Base-by-base conservation (phyloP, 2,329 filamentous ascomycete species). In the Orbilia oligospora region DNA sequence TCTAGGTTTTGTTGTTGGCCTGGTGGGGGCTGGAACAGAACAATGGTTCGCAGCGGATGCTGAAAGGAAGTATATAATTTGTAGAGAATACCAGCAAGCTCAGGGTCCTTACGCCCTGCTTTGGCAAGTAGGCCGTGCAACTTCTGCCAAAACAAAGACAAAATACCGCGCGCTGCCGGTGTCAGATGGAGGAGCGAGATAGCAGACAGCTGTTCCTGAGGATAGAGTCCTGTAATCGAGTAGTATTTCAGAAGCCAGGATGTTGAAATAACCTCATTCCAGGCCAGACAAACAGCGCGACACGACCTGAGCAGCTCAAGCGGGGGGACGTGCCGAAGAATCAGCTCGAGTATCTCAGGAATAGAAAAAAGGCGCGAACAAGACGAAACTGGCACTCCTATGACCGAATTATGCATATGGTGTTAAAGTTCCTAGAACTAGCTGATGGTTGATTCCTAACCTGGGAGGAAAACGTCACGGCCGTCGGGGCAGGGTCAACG, bases 191-290 rank as follows among this genome's bases (percentile, higher is more conserved):
- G 20, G 24, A 53, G 55, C n/a, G 67, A 53, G 0, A 58, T 64
- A 9, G 41, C 55, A 10, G 55, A 18, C 4, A 71, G 55, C 1
- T 10, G 55, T 27, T 64, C 41, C 12, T 33, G 27, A 2, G 67
- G 55, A 20, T 53, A 12, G 12, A 63, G 44, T n/a, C 68, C 68
- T 14, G 68, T 71, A 2, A 48, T 20, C 0, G 56, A 44, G 46
- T 73, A 38, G n/a, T 73, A 73, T 58, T 58, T 66, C 1, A 73
- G 22, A 5, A 67, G 36, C 49, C 36, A 61, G 22, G 70, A 73
- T 0, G 48, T 73, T 3, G 38, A 48, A 9, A 73, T 49, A 30
- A 73, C 36, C 6, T 36, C 58, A 3, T 53, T 51, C 70, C 61
- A 73, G 2, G 16, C n/a, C 2, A 49, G 48, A 73, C 61, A 66